Evolutionary conservation across 2,329 filamentous ascomycete genomes (phyloP).

Genomic region (Botrytis aclada): DNA sequence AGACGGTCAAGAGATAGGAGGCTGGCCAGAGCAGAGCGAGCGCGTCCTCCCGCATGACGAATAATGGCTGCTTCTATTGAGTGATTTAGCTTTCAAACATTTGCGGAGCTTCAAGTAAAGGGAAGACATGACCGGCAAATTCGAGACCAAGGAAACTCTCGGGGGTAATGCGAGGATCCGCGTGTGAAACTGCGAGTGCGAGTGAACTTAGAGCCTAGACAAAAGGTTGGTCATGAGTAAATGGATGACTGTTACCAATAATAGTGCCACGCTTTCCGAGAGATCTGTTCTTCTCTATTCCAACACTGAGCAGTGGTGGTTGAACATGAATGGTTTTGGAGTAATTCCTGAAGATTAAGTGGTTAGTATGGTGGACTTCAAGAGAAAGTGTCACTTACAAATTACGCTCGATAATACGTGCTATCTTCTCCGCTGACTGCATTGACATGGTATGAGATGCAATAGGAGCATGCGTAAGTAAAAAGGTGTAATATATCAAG

Average conservation of each 20-base stretch:
- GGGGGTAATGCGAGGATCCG: slow-evolving; percentile 23
- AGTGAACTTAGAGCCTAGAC: too few relatives aligned
- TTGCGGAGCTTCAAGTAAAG: not conserved
- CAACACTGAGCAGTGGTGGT: not conserved
- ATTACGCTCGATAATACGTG: slow-evolving; percentile 4
- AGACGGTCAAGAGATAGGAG: slow-evolving; percentile 20
- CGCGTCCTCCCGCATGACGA: slow-evolving; percentile 24
- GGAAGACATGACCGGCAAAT: slow-evolving; percentile 14
- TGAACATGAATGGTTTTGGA: not conserved
- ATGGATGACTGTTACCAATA: not conserved
- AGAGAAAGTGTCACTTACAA: not conserved
- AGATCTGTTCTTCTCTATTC: not conserved
- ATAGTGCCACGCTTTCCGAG: slow-evolving; percentile 17
- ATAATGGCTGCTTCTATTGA: slow-evolving; percentile 21
- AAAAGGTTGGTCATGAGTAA: too few relatives aligned
- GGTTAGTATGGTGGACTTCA: not conserved
- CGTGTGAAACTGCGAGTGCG: slow-evolving; percentile 13
- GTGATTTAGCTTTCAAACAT: not conserved
- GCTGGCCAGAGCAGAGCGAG: slow-evolving; percentile 11
- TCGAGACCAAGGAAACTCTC: slow-evolving; percentile 21
- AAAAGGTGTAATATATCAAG: not conserved
- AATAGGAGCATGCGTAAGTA: not conserved
- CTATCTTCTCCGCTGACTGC: not conserved
- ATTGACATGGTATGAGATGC: not conserved
- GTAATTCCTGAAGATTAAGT: not conserved